These are phyloP conservation scores for Aspergillus neoniger DNA, from an alignment of 2,329 filamentous ascomycete species.

Conservation along the genomic window DNA sequence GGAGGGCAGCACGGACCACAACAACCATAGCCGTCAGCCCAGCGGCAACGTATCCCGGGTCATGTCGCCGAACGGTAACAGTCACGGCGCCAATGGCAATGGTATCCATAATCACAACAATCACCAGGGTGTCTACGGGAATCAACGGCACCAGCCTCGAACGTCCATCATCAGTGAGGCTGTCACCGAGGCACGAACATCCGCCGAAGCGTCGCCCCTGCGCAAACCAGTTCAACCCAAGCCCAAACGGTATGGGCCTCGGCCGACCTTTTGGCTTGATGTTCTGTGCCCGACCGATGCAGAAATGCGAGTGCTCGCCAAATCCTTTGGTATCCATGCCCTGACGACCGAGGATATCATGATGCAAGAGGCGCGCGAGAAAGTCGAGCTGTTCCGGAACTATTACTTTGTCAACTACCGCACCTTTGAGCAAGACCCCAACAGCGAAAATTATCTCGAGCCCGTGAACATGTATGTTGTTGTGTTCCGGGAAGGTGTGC, in stretches of 20 bases:
- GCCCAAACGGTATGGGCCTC: constrained; percentile 67
- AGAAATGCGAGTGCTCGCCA: constrained; percentile 92
- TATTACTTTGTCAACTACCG: constrained; percentile 99
- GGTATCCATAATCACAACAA: constrained; percentile 21
- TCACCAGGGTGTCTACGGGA: constrained; percentile 1
- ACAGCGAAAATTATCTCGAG: constrained; percentile 86
- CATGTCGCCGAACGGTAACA: constrained; percentile 3
- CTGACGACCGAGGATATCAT: constrained; percentile 95
- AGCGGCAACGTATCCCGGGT: constrained; percentile 2
- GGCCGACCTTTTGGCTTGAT: constrained; percentile 96
- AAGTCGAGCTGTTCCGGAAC: constrained; percentile 94
- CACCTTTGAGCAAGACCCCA: constrained; percentile 91
- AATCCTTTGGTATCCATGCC: constrained; percentile 93
- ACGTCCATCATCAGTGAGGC: constrained; percentile 40
- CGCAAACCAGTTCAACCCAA: constrained; percentile 25
- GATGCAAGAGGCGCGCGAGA: constrained; percentile 95
- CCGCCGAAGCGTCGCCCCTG: constrained; percentile 26
- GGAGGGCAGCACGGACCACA: constrained; percentile 19
- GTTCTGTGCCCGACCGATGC: constrained; percentile 85
- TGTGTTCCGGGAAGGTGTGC: constrained; percentile 91
- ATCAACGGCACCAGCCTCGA: constrained; percentile 28
- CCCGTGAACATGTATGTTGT: constrained; percentile 98
- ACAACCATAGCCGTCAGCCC: constrained; percentile 24
- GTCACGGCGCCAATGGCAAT: constrained; percentile 2
- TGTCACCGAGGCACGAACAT: constrained; percentile 31